Base-by-base conservation (phyloP, 768 basidiomycete species). In the Psilocybe azurescens region DNA sequence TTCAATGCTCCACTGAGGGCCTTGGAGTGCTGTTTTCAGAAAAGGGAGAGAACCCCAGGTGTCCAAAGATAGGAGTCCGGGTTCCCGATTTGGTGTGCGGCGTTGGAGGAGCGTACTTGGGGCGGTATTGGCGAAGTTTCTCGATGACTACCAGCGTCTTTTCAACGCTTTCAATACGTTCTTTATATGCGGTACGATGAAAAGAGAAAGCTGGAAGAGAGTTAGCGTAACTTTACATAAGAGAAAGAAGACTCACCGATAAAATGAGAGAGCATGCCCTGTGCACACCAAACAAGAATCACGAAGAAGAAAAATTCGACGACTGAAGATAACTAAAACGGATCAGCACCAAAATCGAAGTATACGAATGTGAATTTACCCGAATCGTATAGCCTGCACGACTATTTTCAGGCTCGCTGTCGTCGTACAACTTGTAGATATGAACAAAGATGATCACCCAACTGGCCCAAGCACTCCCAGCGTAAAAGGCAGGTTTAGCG, bases 221-320 rank as follows among this genome's bases (percentile, higher is more conserved):
- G 53, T 13, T 44, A 64, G 20, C 13, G 10, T 61, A 36, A 6
- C 32, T 49, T 39, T 44, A n/a, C 11, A 28, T 5, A 20, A 30
- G 30, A 47, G 30, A 41, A 33, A 41, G 24, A 53, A 29, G 33
- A 49, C 77, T 9, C 38, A 81, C 79, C 79, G 36, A 93, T 84
- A 36, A 83, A 79, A 67, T 92, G 90, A 1, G 88, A 87, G 18
- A 91, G 73, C 82, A 93, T 88, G 65, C 83, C 79, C 70, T 91
- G 89, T 8, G 75, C 73, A 59, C 84, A 88, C 63, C 86, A 73
- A 11, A 92, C 80, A 13, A 94, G 77, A 2, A 81, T 79, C n/a
- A 90, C 74, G 76, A 93, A 93, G 77, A 93, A 93, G 36, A 90
- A 66, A 70, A 93, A 91, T 66, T 89, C 81, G 18, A 94, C 81